phyloP scores from a whole-genome alignment of 371 early-diverging fungal species.

The Thermomucor indicae-seudaticae region DNA sequence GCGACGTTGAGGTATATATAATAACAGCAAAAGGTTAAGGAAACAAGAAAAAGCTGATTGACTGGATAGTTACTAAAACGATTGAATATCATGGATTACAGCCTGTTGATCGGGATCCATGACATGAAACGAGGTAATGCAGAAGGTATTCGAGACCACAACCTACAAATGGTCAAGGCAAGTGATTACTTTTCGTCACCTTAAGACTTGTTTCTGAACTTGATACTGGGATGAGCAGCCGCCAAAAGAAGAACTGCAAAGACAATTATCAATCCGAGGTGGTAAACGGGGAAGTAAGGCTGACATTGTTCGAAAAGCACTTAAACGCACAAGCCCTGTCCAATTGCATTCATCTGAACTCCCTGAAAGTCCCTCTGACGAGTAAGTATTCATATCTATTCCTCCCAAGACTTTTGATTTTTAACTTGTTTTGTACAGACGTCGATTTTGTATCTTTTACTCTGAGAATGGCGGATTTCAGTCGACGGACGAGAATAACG shows the following conservation, averaged over 20 bases:
- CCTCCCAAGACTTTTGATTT: not conserved
- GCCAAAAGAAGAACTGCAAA: slow-evolving; percentile 24
- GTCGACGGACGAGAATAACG: slow-evolving; percentile 70
- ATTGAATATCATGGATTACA: slow-evolving; percentile 97
- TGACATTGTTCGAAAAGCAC: slow-evolving; percentile 63
- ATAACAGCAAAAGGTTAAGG: not conserved
- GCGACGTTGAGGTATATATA: slow-evolving; percentile 62
- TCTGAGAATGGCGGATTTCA: slow-evolving; percentile 87
- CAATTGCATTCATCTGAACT: slow-evolving; percentile 52
- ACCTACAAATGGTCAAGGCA: slow-evolving; percentile 77
- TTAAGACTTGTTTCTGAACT: not conserved
- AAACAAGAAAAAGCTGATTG: not conserved
- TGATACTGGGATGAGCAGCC: not conserved
- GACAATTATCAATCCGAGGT: slow-evolving; percentile 19
- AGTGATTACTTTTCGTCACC: not conserved
- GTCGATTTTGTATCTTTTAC: slow-evolving; percentile 78
- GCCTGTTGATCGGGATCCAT: slow-evolving; percentile 89
- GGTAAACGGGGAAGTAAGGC: slow-evolving; percentile 50
- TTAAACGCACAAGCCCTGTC: slow-evolving; percentile 62
- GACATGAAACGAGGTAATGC: slow-evolving; percentile 78
- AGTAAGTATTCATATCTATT: slow-evolving; percentile 24
- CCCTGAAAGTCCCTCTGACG: slow-evolving; percentile 42
- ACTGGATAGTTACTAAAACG: slow-evolving; percentile 53
- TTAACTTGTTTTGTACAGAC: slow-evolving; percentile 15
- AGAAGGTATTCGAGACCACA: slow-evolving; percentile 82